Evolutionary conservation across 2,329 filamentous ascomycete species (phyloP).

Genomic region (Aphanocladium album): DNA sequence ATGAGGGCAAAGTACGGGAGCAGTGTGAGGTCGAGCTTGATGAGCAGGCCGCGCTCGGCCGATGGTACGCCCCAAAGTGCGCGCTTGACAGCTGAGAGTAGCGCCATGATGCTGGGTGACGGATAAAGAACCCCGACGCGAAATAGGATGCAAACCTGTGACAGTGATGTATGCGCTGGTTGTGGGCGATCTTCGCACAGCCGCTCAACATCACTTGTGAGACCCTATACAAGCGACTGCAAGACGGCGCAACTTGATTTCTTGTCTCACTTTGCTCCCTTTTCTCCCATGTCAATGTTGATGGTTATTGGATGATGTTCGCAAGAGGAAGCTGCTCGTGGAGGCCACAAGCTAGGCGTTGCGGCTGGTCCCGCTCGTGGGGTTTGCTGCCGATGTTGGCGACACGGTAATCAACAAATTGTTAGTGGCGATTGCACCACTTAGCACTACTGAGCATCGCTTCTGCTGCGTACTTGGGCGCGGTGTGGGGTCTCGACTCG

Average conservation of each 20-base stretch:
- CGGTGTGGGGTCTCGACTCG: no score
- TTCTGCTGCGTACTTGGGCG: no score
- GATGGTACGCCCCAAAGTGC: background rate
- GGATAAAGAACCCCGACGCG: background rate
- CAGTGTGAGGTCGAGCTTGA: conserved; percentile 36
- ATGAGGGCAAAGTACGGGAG: conserved; percentile 40
- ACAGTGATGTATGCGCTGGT: background rate
- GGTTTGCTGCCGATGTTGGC: background rate
- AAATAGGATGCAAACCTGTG: background rate
- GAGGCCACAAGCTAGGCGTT: background rate
- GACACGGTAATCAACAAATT: background rate
- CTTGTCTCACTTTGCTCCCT: background rate
- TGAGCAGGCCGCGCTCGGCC: conserved; percentile 24
- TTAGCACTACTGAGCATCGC: background rate
- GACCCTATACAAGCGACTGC: background rate
- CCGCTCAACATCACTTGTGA: background rate
- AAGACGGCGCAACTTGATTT: background rate
- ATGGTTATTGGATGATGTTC: background rate
- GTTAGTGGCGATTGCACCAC: background rate
- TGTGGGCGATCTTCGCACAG: background rate
- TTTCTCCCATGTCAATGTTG: background rate
- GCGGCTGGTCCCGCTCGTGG: background rate
- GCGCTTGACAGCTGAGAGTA: background rate
- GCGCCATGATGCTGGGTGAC: background rate
- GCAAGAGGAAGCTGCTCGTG: background rate